These are phyloP conservation scores for Elongisporangium undulatum DNA, from an alignment of 352 stramenopile genomes.

Conservation along the genomic window DNA sequence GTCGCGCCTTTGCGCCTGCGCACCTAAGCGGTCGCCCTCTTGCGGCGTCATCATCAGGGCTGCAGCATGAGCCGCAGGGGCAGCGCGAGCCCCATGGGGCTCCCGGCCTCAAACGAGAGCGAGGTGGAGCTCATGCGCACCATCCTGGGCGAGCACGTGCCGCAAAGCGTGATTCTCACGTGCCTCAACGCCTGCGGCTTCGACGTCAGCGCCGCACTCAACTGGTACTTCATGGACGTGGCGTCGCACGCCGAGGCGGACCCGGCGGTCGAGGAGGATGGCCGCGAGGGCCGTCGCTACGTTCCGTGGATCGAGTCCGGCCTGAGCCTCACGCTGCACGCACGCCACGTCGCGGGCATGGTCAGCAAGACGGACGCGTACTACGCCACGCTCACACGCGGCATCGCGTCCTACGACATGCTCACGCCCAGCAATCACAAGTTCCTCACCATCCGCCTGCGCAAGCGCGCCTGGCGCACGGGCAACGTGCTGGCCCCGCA, in stretches of 20 bases:
- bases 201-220: conserved; percentile 80
- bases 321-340: conserved; percentile 71
- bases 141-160: conserved; percentile 84
- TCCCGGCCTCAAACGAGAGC: conserved; percentile 32
- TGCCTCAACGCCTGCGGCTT: conserved; percentile 81
- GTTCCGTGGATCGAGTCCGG: conserved; percentile 66
- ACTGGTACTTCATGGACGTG: conserved; percentile 87
- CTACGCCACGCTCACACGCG: conserved; percentile 74
- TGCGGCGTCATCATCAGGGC: neutral
- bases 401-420: conserved; percentile 73
- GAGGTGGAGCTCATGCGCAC: conserved; percentile 87
- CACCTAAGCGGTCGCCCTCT: neutral
- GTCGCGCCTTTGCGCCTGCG: neutral
- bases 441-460: conserved; percentile 72
- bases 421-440: conserved; percentile 83
- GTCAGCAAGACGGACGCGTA: conserved; percentile 85
- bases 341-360: conserved; percentile 63
- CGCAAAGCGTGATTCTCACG: conserved; percentile 78
- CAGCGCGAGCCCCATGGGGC: conserved; percentile 2
- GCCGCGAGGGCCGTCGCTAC: conserved; percentile 9
- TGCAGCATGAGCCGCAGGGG: conserved; percentile 1
- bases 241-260: conserved; percentile 21
- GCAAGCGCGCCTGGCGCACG: conserved; percentile 69
- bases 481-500: conserved; percentile 27
- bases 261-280: conserved; percentile 1